Conservation (phyloP, 176 grass and related monocot genomes). For the Lolium perenne region DNA sequence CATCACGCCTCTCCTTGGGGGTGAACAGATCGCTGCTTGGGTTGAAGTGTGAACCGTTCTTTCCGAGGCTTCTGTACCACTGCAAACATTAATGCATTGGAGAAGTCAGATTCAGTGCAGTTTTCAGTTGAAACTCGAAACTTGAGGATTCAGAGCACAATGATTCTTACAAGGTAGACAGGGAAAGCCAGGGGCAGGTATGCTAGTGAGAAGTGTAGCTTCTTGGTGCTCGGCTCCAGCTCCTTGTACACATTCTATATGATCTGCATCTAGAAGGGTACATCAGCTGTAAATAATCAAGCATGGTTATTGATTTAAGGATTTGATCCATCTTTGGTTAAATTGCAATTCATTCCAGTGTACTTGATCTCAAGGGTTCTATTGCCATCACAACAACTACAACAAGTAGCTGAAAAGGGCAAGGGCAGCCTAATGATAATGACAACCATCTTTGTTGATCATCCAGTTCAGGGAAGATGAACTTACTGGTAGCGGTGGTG, state of each 20-base stretch:
- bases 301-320: not conserved
- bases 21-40: conserved; percentile 76
- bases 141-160: not conserved
- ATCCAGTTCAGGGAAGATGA: too few species aligned
- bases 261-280: conserved; percentile 48
- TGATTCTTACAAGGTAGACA: conserved; percentile 65
- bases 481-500: too few species aligned
- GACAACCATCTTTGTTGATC: too few species aligned
- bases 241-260: conserved; percentile 63
- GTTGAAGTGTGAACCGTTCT: conserved; percentile 74
- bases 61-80: conserved; percentile 73
- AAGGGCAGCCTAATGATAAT: not conserved
- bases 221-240: conserved; percentile 52
- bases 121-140: not conserved
- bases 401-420: conserved; percentile 9
- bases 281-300: not conserved
- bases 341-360: not conserved
- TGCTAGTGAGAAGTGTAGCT: conserved; percentile 62
- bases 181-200: conserved; percentile 79
- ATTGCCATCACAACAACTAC: not conserved
- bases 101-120: not conserved
- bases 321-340: not conserved
- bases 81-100: conserved; percentile 32
- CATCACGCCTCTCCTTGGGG: conserved; percentile 58
- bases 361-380: not conserved